A percentile compares a stretch with the other conserved stretches of the same genome.
phyloP scores from a whole-genome alignment of 2,329 filamentous ascomycete genomes.

The Sclerotinia trifoliorum region DNA sequence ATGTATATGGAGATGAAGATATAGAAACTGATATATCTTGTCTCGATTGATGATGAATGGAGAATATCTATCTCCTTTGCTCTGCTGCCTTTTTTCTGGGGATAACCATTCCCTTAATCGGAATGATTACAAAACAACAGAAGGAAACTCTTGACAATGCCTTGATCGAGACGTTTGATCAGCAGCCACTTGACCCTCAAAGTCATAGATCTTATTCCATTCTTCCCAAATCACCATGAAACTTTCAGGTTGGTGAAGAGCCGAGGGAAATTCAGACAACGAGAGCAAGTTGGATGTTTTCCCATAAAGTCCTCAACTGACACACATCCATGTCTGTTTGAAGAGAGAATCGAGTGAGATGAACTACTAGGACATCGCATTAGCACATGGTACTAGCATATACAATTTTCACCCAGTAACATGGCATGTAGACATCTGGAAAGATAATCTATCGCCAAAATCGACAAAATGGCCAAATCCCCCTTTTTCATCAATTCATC shows the following conservation, averaged over 20 bases:
- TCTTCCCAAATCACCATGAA: not conserved
- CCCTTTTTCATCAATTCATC: not conserved
- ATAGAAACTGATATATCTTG: not conserved
- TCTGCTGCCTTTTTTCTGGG: no score
- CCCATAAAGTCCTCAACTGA: not conserved
- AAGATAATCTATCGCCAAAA: not conserved
- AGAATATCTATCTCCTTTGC: not conserved
- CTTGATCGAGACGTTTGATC: not conserved
- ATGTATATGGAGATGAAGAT: not conserved
- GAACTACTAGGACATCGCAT: not conserved
- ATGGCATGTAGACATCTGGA: not conserved
- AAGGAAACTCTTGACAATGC: not conserved
- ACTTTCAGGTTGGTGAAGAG: no score
- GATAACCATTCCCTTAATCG: no score
- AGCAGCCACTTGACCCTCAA: no score
- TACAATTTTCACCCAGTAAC: not conserved
- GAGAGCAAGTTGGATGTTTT: not conserved
- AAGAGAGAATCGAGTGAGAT: not conserved
- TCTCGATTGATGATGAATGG: not conserved
- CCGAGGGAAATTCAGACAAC: not conserved
- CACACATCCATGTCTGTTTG: not conserved
- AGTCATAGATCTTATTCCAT: not conserved
- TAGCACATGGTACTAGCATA: not conserved
- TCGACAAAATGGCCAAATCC: accelerated
- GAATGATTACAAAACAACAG: not conserved